A percentile compares a stretch with the other conserved stretches of the same genome.
These are phyloP conservation scores for Rhodomyrtus tomentosa DNA, from an alignment of 345 rosid species.

Conservation along the genomic window DNA sequence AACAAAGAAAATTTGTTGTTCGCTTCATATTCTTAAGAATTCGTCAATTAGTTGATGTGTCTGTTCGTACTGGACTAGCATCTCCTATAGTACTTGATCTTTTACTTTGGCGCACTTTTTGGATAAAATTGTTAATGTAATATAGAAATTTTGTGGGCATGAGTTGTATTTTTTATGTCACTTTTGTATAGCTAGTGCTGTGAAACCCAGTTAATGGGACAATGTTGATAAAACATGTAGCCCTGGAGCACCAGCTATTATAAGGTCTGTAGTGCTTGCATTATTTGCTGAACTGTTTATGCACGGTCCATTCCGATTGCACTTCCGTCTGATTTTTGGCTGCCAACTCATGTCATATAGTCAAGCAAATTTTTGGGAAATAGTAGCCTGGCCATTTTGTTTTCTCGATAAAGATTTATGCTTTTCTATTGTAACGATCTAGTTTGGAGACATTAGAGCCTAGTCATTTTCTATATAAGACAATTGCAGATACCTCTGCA, in stretches of 20 bases:
- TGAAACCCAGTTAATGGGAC: not conserved
- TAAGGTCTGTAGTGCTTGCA: not conserved
- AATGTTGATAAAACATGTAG: not conserved
- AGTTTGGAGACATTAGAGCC: not conserved
- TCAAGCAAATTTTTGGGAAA: not conserved
- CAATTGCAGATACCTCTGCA: not conserved
- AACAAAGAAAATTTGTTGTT: not conserved
- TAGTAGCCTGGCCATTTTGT: not conserved
- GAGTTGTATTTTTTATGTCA: not conserved
- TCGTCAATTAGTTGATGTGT: not conserved
- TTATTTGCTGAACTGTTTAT: not conserved
- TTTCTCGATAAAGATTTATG: not conserved
- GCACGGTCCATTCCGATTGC: not conserved
- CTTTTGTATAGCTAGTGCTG: not conserved
- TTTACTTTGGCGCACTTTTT: not conserved
- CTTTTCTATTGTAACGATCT: not conserved
- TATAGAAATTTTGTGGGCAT: not conserved
- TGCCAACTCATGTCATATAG: not conserved
- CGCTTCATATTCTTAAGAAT: not conserved
- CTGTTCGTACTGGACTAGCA: not conserved
- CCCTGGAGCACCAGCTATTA: not conserved
- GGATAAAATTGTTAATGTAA: not conserved
- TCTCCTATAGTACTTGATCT: not conserved
- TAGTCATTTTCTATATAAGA: not conserved
- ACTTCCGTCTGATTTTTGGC: not conserved